Percentiles rank a stretch among this genome's conserved stretches.
phyloP scores from a whole-genome alignment of 352 stramenopile genomes.

The Phytophthora melonis region DNA sequence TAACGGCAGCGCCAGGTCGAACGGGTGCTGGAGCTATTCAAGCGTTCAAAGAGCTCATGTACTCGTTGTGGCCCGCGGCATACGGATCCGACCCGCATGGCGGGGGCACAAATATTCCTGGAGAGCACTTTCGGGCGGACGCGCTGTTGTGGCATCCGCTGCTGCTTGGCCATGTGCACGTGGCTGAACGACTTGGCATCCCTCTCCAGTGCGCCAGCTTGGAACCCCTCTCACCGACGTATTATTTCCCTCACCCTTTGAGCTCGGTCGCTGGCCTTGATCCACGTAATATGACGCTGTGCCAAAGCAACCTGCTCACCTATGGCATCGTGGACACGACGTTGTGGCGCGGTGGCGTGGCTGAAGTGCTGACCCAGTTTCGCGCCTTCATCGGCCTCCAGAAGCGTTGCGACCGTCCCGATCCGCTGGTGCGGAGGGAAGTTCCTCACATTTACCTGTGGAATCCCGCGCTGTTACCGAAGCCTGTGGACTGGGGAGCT shows the following conservation, averaged over 20 bases:
- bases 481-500: conserved; percentile 50
- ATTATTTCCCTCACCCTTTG: conserved; percentile 43
- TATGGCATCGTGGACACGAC: conserved; percentile 30
- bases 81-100: conserved; percentile 45
- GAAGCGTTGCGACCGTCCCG: conserved; percentile 21
- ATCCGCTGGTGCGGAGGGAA: conserved; percentile 38
- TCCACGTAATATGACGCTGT: conserved; percentile 33
- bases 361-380: conserved; percentile 46
- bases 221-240: conserved; percentile 44
- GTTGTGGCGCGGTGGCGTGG: conserved; percentile 38
- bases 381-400: conserved; percentile 42
- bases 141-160: conserved; percentile 45
- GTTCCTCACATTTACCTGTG: conserved; percentile 56
- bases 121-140: conserved; percentile 46
- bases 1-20: conserved; percentile 1
- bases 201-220: conserved; percentile 48
- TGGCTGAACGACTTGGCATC: conserved; percentile 53
- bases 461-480: conserved; percentile 43
- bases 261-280: conserved; percentile 20
- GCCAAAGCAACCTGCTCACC: conserved; percentile 39
- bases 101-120: conserved; percentile 22
- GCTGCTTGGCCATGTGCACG: conserved; percentile 45
- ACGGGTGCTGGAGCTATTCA: conserved; percentile 11
- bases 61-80: conserved; percentile 43
- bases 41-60: conserved; percentile 43